Percentiles rank a stretch among this genome's conserved stretches.
phyloP scores from a whole-genome alignment of 2,329 filamentous ascomycete genomes.

The Fusarium sp. region DNA sequence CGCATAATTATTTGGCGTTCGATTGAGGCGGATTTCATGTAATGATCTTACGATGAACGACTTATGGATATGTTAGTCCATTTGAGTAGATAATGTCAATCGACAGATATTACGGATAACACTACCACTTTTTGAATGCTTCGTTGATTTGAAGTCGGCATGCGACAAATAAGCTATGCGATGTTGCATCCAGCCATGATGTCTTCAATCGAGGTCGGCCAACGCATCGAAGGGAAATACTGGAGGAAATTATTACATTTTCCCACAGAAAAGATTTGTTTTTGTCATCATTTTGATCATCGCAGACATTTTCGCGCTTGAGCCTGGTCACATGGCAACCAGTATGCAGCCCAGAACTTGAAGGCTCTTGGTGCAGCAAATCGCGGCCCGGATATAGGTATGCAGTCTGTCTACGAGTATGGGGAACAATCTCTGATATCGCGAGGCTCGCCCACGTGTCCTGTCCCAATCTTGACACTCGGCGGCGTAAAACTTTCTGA shows the following conservation, averaged over 20 bases:
- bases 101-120: not conserved
- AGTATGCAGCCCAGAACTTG: not conserved
- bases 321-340: too few species aligned
- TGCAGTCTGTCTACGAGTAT: not conserved
- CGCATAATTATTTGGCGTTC: not conserved
- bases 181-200: not conserved
- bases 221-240: not conserved
- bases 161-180: not conserved
- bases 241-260: too few species aligned
- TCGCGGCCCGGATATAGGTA: not conserved
- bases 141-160: too few species aligned
- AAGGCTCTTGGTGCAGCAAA: not conserved
- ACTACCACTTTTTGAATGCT: not conserved
- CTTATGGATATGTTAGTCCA: not conserved
- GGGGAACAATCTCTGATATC: not conserved
- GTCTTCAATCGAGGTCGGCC: not conserved
- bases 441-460: not conserved
- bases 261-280: too few species aligned
- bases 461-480: not conserved
- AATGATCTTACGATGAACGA: not conserved
- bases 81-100: not conserved
- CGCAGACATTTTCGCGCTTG: not conserved
- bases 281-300: too few species aligned
- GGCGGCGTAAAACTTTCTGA: not conserved
- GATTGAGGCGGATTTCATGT: too few species aligned